A percentile compares a stretch with the other conserved stretches of the same genome.
These are phyloP conservation scores for Moelleriella libera DNA, from an alignment of 2,329 filamentous ascomycete genomes.

Conservation along the genomic window DNA sequence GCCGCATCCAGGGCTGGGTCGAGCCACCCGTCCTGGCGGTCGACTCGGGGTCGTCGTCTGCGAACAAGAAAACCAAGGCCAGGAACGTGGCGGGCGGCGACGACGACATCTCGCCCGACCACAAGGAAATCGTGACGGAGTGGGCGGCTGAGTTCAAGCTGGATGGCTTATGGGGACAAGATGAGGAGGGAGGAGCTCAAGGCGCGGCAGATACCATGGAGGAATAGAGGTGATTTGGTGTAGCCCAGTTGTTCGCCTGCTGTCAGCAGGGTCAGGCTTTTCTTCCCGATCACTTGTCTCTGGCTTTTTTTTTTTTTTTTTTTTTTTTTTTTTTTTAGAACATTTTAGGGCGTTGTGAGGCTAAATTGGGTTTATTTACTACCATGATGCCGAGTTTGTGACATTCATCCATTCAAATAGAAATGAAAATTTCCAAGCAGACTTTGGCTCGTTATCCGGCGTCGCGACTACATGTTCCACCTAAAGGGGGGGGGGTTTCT, in stretches of 20 bases:
- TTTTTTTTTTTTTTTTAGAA: no score
- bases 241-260: neutral
- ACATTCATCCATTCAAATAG: no score
- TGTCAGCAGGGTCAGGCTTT: neutral
- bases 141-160: constrained; percentile 94
- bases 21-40: constrained; percentile 58
- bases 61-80: constrained; percentile 11
- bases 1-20: constrained; percentile 84
- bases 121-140: constrained; percentile 80
- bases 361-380: no score
- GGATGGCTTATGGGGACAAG: constrained; percentile 79
- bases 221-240: constrained; percentile 21
- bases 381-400: no score
- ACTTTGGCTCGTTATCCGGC: no score
- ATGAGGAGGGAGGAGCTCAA: constrained; percentile 13
- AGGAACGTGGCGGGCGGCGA: constrained; percentile 20
- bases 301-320: no score
- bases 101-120: constrained; percentile 40
- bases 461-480: no score
- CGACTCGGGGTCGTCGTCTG: constrained; percentile 12
- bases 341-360: no score
- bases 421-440: no score
- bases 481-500: no score
- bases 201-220: constrained; percentile 32
- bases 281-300: neutral